Percentiles rank a stretch among this genome's conserved stretches.
These are phyloP conservation scores for Kodamaea laetipori DNA, from an alignment of 805 yeast species.

Conservation along the genomic window DNA sequence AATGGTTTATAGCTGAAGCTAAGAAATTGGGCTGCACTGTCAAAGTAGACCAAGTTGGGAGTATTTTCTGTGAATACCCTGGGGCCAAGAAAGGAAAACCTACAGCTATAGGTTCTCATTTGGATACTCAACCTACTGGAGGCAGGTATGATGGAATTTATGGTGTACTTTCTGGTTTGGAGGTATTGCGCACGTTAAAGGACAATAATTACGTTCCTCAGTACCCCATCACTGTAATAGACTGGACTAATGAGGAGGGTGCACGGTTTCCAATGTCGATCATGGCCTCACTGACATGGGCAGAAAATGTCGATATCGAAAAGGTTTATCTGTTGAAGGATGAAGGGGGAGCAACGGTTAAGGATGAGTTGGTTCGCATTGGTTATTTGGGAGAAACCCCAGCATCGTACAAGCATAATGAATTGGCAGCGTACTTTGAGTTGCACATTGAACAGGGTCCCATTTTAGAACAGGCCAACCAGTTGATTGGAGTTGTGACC, in stretches of 20 bases:
- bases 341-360: slow-evolving; percentile 43
- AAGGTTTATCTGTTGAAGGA: slow-evolving; percentile 54
- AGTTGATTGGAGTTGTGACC: slow-evolving; percentile 63
- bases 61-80: slow-evolving; percentile 65
- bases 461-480: slow-evolving; percentile 55
- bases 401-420: slow-evolving; percentile 51
- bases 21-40: slow-evolving; percentile 56
- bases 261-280: slow-evolving; percentile 72
- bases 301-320: slow-evolving; percentile 50
- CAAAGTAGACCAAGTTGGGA: slow-evolving; percentile 65
- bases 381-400: slow-evolving; percentile 59
- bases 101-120: slow-evolving; percentile 70
- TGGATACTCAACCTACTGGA: slow-evolving; percentile 79
- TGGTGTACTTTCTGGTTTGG: slow-evolving; percentile 69
- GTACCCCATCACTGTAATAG: slow-evolving; percentile 63
- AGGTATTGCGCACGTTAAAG: slow-evolving; percentile 64
- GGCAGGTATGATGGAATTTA: slow-evolving; percentile 75
- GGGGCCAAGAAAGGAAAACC: slow-evolving; percentile 52
- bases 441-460: slow-evolving; percentile 81
- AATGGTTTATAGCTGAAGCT: slow-evolving; percentile 63
- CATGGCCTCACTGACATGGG: slow-evolving; percentile 71
- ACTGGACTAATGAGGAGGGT: slow-evolving; percentile 82
- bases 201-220: slow-evolving; percentile 61
- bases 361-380: slow-evolving; percentile 57
- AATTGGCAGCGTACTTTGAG: slow-evolving; percentile 70